Evolutionary conservation across 75 land plant genomes (phyloP).

Genomic region (Sequoiadendron giganteum): DNA sequence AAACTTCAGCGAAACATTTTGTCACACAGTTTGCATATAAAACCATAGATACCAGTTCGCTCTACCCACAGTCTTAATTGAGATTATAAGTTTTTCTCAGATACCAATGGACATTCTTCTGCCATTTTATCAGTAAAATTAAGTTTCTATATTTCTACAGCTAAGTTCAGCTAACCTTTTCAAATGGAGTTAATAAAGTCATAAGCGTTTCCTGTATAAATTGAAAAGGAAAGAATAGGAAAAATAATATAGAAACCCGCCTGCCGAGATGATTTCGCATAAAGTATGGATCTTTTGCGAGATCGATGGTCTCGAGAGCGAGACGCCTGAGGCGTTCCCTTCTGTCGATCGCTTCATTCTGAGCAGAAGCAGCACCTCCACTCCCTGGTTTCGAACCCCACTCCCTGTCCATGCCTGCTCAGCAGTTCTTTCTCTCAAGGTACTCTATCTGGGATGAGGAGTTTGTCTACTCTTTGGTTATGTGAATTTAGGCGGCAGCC

Average conservation of each 20-base stretch:
- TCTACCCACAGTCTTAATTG: not conserved
- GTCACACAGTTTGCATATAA: not conserved
- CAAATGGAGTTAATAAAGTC: not conserved
- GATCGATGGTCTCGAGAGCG: slow-evolving; percentile 97
- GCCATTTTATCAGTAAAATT: not conserved
- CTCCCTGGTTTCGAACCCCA: slow-evolving; percentile 99
- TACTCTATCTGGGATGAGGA: no score
- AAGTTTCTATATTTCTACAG: not conserved
- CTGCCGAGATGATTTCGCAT: slow-evolving; percentile 99
- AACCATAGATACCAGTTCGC: not conserved
- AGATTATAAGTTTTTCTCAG: not conserved
- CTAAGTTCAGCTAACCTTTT: not conserved
- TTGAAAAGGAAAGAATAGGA: not conserved
- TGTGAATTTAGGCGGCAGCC: no score
- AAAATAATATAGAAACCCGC: slow-evolving; percentile 14
- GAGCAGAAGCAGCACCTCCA: slow-evolving; percentile 97
- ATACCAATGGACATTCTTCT: not conserved
- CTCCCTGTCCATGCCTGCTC: slow-evolving; percentile 72
- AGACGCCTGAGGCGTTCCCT: slow-evolving; percentile 91
- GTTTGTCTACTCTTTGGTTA: no score
- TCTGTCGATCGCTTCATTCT: slow-evolving; percentile 95
- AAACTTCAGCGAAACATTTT: not conserved
- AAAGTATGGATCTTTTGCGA: slow-evolving; percentile 99
- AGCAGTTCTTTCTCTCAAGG: not conserved
- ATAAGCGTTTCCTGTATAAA: not conserved